A percentile compares a stretch with the other conserved stretches of the same genome.
Evolutionary conservation across 2,329 filamentous ascomycete species (phyloP).

Genomic region (Aspergillus terreus): DNA sequence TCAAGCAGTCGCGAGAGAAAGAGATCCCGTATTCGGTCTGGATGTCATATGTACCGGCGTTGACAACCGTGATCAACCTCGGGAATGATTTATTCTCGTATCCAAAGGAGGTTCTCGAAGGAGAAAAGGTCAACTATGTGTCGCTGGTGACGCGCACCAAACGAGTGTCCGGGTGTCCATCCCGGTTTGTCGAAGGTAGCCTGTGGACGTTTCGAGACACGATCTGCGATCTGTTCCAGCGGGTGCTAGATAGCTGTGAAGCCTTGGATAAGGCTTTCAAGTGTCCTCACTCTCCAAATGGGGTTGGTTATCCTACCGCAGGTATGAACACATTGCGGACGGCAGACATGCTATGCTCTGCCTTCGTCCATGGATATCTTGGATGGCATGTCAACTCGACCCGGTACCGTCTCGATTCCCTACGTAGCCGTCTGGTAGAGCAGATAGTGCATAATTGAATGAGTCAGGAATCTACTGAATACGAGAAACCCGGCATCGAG

Average conservation of each 20-base stretch:
- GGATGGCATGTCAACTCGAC: background rate
- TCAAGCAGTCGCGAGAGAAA: background rate
- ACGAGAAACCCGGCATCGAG: background rate
- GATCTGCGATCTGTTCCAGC: background rate
- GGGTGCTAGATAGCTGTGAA: background rate
- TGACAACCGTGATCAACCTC: background rate
- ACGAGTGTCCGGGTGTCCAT: background rate
- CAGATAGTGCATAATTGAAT: too few species aligned
- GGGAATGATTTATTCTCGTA: constrained; percentile 2
- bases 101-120: background rate
- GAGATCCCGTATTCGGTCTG: background rate
- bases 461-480: background rate
- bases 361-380: background rate
- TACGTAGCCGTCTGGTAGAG: background rate
- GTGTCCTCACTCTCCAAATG: background rate
- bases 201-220: constrained; percentile 2
- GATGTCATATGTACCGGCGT: background rate
- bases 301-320: background rate
- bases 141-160: background rate
- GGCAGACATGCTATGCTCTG: background rate
- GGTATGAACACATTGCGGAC: background rate
- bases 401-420: background rate
- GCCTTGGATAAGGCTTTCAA: background rate
- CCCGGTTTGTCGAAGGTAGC: background rate
- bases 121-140: constrained; percentile 2